Base-by-base conservation (phyloP, 2,329 filamentous ascomycete species). In the Hirsutella rhossiliensis region DNA sequence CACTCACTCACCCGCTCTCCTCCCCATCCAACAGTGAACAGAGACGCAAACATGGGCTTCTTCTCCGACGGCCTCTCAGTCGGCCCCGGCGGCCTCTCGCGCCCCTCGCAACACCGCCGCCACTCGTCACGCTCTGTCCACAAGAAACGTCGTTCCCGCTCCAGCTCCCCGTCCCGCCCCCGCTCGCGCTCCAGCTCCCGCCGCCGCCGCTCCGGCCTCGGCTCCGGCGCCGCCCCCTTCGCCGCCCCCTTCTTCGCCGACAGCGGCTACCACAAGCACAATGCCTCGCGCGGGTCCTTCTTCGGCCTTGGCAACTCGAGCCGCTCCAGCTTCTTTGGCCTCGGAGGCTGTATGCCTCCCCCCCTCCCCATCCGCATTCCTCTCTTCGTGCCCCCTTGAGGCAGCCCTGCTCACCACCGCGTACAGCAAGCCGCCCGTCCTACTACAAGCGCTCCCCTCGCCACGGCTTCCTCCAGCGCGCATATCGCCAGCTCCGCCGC, bases 381-480 rank as follows among this genome's bases (percentile, higher is more conserved):
- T 27, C 23, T n/a, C n/a, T n/a, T n/a, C n/a, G n/a, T n/a, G n/a
- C n/a, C n/a, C n/a, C n/a, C n/a, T n/a, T n/a, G n/a, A n/a, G n/a
- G n/a, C n/a, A n/a, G n/a, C n/a, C n/a, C n/a, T 27, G 23, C 23
- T 27, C 23, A 27, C 23, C 23, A 7, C 23, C 23, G 6, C 7
- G 6, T 9, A 7, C 18, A 20, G 38, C 42, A 62, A 73, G 72
- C 55, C 72, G 73, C 46, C 71, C 74, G 23, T 77, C 76, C 37
- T 82, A 84, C 59, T 89, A 88, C 66, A 86, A 86, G 59, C 84
- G 87, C 56, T 84, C 85, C 17, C 86, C 90, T 2, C 84, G 90
- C 52, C 73, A 78, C 47, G 83, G 81, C 56, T 95, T 94, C 67
- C 65, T 95, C 50, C 68, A 78, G 45, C 80, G 82, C 52, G 72